Conservation (phyloP, 2,329 filamentous ascomycete genomes). For the Calonectria montana region DNA sequence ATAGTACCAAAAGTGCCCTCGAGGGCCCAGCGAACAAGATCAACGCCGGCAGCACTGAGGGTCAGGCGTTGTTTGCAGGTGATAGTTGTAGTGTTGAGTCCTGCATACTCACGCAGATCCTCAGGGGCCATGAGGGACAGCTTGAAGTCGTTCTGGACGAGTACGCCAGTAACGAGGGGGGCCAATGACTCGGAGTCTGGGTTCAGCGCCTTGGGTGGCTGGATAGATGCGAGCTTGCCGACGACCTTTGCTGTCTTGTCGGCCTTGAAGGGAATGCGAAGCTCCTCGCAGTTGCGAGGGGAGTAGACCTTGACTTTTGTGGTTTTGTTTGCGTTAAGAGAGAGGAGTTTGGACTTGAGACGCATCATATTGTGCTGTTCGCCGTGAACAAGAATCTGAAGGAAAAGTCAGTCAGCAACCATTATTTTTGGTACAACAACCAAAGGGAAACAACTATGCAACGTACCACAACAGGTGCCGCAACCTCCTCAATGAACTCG, state of each 20-base stretch:
- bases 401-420: constrained; percentile 28
- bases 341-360: constrained; percentile 92
- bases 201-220: constrained; percentile 66
- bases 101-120: constrained; percentile 94
- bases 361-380: constrained; percentile 99
- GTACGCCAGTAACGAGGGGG: constrained; percentile 83
- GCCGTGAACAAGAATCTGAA: constrained; percentile 91
- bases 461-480: constrained; percentile 90
- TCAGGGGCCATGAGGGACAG: constrained; percentile 97
- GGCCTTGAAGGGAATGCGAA: constrained; percentile 93
- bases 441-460: neutral
- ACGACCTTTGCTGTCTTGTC: constrained; percentile 98
- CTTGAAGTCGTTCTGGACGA: constrained; percentile 98
- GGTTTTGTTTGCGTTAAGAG: constrained; percentile 85
- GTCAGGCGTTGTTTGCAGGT: constrained; percentile 91
- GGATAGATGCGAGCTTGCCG: constrained; percentile 86
- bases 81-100: constrained; percentile 95
- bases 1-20: constrained; percentile 94
- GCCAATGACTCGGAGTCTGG: constrained; percentile 39
- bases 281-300: constrained; percentile 93
- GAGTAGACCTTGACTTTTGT: constrained; percentile 92
- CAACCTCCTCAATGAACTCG: constrained; percentile 96
- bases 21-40: constrained; percentile 92
- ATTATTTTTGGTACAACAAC: constrained; percentile 1
- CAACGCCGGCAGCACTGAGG: constrained; percentile 87